phyloP scores from a whole-genome alignment of 208 protist genomes.

The Wallacemonas sp. region DNA sequence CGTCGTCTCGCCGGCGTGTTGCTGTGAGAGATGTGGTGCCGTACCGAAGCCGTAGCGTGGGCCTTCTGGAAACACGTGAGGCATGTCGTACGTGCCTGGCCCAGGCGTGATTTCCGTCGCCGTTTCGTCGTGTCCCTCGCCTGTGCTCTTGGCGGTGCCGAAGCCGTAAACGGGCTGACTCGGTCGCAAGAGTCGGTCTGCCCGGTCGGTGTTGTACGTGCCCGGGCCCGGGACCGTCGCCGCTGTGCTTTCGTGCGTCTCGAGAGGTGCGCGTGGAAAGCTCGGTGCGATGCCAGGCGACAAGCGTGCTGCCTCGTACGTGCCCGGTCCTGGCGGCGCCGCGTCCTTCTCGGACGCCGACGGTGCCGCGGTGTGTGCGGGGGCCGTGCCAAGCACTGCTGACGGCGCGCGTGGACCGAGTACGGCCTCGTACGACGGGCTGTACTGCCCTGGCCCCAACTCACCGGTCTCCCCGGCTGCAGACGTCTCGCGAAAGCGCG shows the following conservation, averaged over 20 bases:
- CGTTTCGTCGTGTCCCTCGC: neutral
- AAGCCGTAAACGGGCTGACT: slow-evolving; percentile 29
- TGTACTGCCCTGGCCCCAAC: neutral
- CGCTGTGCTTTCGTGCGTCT: neutral
- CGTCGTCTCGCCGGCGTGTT: neutral
- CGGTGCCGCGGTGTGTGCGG: slow-evolving; percentile 15
- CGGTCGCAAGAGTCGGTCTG: neutral
- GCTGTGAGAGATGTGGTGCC: neutral
- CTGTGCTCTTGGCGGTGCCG: slow-evolving; percentile 35
- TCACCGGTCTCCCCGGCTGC: neutral
- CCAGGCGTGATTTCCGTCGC: slow-evolving; percentile 6
- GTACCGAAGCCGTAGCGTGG: slow-evolving; percentile 8
- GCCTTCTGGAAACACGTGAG: neutral
- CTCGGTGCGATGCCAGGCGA: neutral
- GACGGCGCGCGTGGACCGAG: slow-evolving; percentile 10
- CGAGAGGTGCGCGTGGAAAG: slow-evolving; percentile 11
- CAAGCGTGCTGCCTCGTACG: slow-evolving; percentile 25
- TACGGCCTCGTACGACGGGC: slow-evolving; percentile 5
- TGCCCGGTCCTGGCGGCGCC: slow-evolving; percentile 30
- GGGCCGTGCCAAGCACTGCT: neutral
- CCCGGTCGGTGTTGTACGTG: slow-evolving; percentile 13
- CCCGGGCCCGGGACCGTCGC: slow-evolving; percentile 26
- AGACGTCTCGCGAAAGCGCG: neutral
- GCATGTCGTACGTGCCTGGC: slow-evolving; percentile 28
- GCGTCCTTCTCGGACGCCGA: slow-evolving; percentile 16